Base-by-base conservation (phyloP, 176 grass and related monocot genomes). In the Chloris gayana region DNA sequence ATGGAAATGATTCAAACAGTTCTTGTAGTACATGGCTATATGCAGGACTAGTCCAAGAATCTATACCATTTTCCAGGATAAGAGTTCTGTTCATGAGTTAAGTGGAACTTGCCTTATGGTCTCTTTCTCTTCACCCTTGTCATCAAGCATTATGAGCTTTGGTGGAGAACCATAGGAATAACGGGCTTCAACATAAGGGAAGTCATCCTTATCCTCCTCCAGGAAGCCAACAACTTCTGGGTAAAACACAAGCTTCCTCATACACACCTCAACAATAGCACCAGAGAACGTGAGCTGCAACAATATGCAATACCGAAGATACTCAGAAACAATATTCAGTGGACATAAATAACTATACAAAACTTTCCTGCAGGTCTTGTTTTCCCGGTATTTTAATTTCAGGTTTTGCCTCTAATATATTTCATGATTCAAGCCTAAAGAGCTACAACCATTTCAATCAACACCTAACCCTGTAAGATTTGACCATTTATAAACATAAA, bases 231-330 rank as follows among this genome's bases (percentile, higher is more conserved):
- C 90, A 3, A 99, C 81, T 93, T 99, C 97, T 62, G 97, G 97
- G 86, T 99, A 99, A 84, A 99, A 99, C 63, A 75, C 91, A 22
- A 99, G 34, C 80, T 96, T 99, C 85, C 97, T 93, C 97, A 96
- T 99, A 87, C 97, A 99, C 39, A 99, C 93, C 79, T 99, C 97
- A 56, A 99, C 50, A 86, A 99, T 96, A 77, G 93, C 93, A 77
- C 93, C 88, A 37, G 91, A 99, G 79, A 86, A 99, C 54, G 80
- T 91, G 47, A 89, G 79, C 97, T 99, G 79, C 67, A 89, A 72
- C 67, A 89, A 72, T 72, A 77, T 27, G 72, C 56, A 91, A 81
- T 51, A 74, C 39, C 75, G 88, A 75, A 59, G 2, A 85, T 4
- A 53, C 49, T 69, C 32, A 77, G 33, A 66, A 65, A 53, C 22